Evolutionary conservation across 495 filamentous ascomycete genomes (phyloP).

Genomic region (Penicillium maclennaniae): DNA sequence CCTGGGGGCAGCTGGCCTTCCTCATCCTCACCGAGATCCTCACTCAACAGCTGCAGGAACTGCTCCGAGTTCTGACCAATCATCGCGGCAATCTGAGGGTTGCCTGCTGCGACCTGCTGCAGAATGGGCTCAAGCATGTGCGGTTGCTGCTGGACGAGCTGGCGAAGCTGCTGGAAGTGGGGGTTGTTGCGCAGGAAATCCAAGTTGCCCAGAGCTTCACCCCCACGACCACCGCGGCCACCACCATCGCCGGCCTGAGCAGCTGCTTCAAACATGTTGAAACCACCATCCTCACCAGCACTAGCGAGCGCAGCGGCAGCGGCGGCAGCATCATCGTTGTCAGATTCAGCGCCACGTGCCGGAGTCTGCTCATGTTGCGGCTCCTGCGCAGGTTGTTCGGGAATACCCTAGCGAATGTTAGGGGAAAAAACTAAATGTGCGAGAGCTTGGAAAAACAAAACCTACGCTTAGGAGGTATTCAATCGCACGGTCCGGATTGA

Average conservation of each 20-base stretch:
- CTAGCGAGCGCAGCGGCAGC: constrained; percentile 25
- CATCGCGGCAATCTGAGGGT: constrained; percentile 86
- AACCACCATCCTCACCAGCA: constrained; percentile 56
- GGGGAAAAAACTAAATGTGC: constrained; percentile 3
- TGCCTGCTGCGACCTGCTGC: constrained; percentile 92
- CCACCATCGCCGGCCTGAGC: constrained; percentile 65
- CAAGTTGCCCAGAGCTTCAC: constrained; percentile 67
- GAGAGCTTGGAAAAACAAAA: neutral
- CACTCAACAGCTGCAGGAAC: constrained; percentile 81
- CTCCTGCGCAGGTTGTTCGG: constrained; percentile 72
- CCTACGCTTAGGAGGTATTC: constrained; percentile 89
- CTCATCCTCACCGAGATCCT: constrained; percentile 59
- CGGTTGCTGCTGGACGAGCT: constrained; percentile 94
- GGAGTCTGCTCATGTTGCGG: constrained; percentile 43
- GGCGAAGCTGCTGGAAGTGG: constrained; percentile 94
- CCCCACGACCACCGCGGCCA: constrained; percentile 49
- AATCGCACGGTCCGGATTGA: constrained; percentile 94
- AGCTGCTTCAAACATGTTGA: constrained; percentile 94
- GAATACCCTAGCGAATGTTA: constrained; percentile 68
- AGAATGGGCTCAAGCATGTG: constrained; percentile 98
- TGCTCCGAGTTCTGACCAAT: constrained; percentile 89
- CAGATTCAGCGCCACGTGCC: neutral
- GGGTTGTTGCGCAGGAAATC: constrained; percentile 95
- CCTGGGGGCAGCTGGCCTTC: constrained; percentile 81
- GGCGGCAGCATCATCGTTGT: constrained; percentile 27